phyloP scores from a whole-genome alignment of 352 stramenopile genomes.

The Albugo laibachii region DNA sequence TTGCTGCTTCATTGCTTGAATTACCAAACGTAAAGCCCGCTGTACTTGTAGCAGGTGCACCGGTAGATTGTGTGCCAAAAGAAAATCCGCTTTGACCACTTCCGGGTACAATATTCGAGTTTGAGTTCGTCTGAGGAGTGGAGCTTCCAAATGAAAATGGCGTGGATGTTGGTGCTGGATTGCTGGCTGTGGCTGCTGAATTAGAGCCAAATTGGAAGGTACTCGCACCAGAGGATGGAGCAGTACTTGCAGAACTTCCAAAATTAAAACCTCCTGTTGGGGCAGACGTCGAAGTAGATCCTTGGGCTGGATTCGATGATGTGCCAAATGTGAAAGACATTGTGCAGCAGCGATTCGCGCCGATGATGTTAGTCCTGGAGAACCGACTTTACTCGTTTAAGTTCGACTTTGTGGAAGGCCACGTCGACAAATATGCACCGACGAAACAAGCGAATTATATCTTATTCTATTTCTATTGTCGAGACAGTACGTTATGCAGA shows the following conservation, averaged over 20 bases:
- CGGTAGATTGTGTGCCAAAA: not conserved
- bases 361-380: no score
- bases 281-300: slow-evolving; percentile 9
- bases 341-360: no score
- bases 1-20: slow-evolving; percentile 1
- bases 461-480: no score
- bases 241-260: slow-evolving; percentile 2
- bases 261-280: slow-evolving; percentile 12
- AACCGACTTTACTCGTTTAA: no score
- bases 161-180: not conserved
- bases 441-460: no score
- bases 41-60: not conserved
- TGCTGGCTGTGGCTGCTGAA: not conserved
- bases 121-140: not conserved
- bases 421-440: no score
- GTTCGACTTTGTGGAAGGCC: no score
- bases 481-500: no score
- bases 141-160: not conserved
- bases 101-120: not conserved
- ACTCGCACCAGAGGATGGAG: slow-evolving; percentile 3
- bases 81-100: no score
- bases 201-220: not conserved
- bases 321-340: no score
- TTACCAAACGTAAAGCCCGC: slow-evolving; percentile 7
- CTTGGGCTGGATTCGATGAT: no score